Evolutionary conservation across 805 yeast species (phyloP).

Genomic region (Candida wancherniae): DNA sequence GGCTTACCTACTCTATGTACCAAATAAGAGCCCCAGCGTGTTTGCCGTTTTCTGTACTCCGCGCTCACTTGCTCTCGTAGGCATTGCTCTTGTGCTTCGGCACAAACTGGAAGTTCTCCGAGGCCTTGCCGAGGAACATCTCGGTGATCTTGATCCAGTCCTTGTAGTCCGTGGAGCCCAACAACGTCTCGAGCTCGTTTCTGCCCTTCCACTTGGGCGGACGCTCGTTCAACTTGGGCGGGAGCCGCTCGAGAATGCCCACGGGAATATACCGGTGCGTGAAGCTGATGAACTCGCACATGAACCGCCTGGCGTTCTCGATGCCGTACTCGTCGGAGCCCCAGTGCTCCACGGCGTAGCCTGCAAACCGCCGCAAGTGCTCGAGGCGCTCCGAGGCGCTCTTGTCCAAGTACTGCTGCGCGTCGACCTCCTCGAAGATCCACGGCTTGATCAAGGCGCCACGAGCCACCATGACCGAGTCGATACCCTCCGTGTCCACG

Average conservation of each 20-base stretch:
- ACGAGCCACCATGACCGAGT: constrained; percentile 95
- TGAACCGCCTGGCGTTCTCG: constrained; percentile 76
- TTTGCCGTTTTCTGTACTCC: too few species aligned
- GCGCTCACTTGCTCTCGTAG: too few species aligned
- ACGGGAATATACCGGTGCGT: constrained; percentile 93
- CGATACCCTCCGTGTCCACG: constrained; percentile 62
- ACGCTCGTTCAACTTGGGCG: constrained; percentile 86
- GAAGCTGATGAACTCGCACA: constrained; percentile 92
- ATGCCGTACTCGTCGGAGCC: constrained; percentile 96
- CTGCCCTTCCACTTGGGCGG: constrained; percentile 94
- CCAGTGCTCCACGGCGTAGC: constrained; percentile 92
- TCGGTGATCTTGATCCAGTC: constrained; percentile 97
- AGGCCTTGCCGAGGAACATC: constrained; percentile 87
- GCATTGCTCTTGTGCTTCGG: constrained; percentile 97
- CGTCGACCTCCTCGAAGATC: constrained; percentile 94
- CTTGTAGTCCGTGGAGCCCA: constrained; percentile 77
- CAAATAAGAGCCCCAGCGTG: too few species aligned
- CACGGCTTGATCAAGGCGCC: constrained; percentile 98
- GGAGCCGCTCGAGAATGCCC: constrained; percentile 84
- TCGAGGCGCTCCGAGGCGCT: constrained; percentile 85
- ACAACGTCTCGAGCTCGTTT: constrained; percentile 82
- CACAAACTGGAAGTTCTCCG: constrained; percentile 66
- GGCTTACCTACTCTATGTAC: too few species aligned
- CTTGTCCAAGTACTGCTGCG: constrained; percentile 86
- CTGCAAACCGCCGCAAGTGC: constrained; percentile 61